phyloP scores from a whole-genome alignment of 2,329 filamentous ascomycete genomes.

The Penicillium verrucosum region DNA sequence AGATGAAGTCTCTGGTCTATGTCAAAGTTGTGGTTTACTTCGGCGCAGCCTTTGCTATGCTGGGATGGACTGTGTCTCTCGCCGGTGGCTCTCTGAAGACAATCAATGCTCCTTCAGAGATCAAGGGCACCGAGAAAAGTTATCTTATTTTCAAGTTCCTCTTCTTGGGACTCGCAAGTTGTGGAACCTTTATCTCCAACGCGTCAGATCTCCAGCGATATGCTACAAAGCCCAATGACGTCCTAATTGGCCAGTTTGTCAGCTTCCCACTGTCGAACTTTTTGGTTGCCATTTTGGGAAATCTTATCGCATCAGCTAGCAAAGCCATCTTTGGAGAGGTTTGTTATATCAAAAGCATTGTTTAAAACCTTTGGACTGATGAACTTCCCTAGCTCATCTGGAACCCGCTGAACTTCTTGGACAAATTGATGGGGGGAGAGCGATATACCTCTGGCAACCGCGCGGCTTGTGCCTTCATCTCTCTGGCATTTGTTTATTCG shows the following conservation, averaged over 20 bases:
- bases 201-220: conserved; percentile 48
- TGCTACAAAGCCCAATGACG: conserved; percentile 40
- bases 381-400: conserved; percentile 28
- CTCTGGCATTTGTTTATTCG: conserved; percentile 43
- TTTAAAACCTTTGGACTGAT: neutral
- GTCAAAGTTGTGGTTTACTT: conserved; percentile 40
- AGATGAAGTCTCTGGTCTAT: conserved; percentile 37
- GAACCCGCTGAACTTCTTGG: conserved; percentile 37
- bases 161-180: conserved; percentile 29
- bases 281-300: conserved; percentile 41
- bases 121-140: conserved; percentile 32
- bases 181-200: conserved; percentile 32
- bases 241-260: conserved; percentile 42
- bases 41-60: conserved; percentile 40
- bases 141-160: conserved; percentile 42
- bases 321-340: conserved; percentile 32
- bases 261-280: conserved; percentile 43
- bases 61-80: conserved; percentile 37
- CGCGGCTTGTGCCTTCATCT: conserved; percentile 43
- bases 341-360: neutral
- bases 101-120: conserved; percentile 28
- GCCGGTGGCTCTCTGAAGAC: conserved; percentile 30
- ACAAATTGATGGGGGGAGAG: conserved; percentile 33
- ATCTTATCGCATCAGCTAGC: conserved; percentile 36
- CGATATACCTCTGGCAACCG: conserved; percentile 37